Percentiles rank a stretch among this genome's conserved stretches.
phyloP scores from a whole-genome alignment of 108 stramenopile genomes.

The Skeletonema menzelii region DNA sequence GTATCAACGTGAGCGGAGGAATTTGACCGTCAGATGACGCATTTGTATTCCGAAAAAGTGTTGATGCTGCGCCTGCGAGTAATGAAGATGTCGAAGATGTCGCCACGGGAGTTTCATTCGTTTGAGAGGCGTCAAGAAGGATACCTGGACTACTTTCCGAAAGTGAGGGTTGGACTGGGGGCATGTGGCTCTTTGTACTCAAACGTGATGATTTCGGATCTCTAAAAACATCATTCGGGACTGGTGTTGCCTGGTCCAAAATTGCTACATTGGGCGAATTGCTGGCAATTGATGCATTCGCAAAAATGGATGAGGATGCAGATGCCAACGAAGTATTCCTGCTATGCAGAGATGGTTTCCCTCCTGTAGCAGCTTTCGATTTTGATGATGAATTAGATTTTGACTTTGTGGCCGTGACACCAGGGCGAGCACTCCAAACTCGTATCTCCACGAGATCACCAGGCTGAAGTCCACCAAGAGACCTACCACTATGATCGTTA shows the following conservation, averaged over 20 bases:
- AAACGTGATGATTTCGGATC: background rate
- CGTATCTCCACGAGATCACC: slow-evolving; percentile 83
- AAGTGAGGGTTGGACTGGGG: background rate
- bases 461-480: slow-evolving; percentile 28
- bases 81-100: slow-evolving; percentile 21
- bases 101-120: background rate
- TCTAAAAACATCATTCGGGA: background rate
- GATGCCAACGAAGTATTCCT: slow-evolving; percentile 10
- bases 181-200: background rate
- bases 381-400: slow-evolving; percentile 9
- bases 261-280: background rate
- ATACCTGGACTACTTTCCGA: background rate
- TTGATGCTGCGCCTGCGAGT: slow-evolving; percentile 18
- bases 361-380: slow-evolving; percentile 6
- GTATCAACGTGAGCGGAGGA: background rate
- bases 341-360: background rate
- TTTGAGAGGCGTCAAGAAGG: background rate
- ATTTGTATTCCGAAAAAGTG: slow-evolving; percentile 19
- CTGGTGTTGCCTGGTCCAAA: background rate
- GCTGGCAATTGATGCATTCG: background rate
- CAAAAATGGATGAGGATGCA: background rate
- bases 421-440: slow-evolving; percentile 70
- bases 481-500: slow-evolving; percentile 6
- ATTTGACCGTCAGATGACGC: background rate
- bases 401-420: slow-evolving; percentile 15